Evolutionary conservation across 1,139 yeast genomes (phyloP).

Genomic region (Pichia sp.): DNA sequence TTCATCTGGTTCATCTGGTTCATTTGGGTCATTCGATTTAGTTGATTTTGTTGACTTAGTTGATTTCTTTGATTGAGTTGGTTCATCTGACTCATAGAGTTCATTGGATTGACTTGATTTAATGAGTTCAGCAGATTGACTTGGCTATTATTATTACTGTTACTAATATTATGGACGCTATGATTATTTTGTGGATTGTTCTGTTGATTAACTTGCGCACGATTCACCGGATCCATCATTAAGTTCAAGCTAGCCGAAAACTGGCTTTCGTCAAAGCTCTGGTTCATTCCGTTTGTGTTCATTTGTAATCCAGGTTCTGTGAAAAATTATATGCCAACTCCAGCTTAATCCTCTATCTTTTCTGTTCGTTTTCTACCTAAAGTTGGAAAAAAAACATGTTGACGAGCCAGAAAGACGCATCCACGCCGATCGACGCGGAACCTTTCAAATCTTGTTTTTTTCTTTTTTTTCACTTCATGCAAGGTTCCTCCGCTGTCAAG

Average conservation of each 20-base stretch:
- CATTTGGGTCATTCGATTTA: background rate
- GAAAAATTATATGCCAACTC: too few relatives aligned
- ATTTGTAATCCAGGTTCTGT: background rate
- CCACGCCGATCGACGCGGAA: background rate
- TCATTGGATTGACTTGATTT: background rate
- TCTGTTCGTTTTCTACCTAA: too few relatives aligned
- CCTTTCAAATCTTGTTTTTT: too few relatives aligned
- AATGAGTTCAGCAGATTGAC: background rate
- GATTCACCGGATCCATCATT: conserved; percentile 1
- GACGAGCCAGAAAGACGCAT: background rate
- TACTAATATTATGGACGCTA: background rate
- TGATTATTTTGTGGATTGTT: background rate
- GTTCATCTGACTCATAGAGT: background rate
- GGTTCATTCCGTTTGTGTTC: background rate
- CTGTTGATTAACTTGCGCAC: background rate
- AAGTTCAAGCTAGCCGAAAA: conserved; percentile 1
- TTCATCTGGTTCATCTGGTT: background rate
- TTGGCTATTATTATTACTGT: background rate
- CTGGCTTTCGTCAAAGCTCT: conserved; percentile 1
- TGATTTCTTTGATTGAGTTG: background rate
- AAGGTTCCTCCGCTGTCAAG: background rate
- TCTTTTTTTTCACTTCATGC: too few relatives aligned
- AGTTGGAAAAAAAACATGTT: conserved; percentile 6
- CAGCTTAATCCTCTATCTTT: background rate
- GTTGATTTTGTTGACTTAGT: background rate